Conservation (phyloP, 345 rosid species). For the Hypericum androsaemum region DNA sequence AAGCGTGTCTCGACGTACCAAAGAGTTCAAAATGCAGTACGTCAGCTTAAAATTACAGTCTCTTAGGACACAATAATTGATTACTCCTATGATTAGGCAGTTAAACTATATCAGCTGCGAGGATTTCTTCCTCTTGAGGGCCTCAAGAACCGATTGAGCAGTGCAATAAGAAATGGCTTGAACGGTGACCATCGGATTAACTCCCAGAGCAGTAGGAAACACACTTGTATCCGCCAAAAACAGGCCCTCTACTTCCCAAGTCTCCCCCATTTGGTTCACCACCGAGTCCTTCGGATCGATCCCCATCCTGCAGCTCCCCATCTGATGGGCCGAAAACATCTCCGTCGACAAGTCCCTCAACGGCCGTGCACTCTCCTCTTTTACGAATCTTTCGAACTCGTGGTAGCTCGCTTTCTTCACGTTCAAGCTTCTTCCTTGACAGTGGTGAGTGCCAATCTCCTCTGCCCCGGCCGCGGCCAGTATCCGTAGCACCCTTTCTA, state of each 20-base stretch:
- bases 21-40: too few species aligned
- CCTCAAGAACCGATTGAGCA: conserved; percentile 45
- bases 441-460: conserved; percentile 71
- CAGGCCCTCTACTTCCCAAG: conserved; percentile 70
- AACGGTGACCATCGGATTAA: conserved; percentile 80
- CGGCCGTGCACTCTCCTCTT: conserved; percentile 46
- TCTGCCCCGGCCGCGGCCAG: conserved; percentile 70
- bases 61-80: too few species aligned
- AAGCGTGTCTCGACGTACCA: too few species aligned
- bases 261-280: conserved; percentile 64
- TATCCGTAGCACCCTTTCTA: conserved; percentile 53
- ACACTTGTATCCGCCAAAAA: conserved; percentile 75
- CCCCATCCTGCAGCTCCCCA: conserved; percentile 93
- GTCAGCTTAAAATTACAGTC: too few species aligned
- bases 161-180: conserved; percentile 79
- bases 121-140: conserved; percentile 21
- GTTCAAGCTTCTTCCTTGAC: conserved; percentile 37
- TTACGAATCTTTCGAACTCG: conserved; percentile 49
- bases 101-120: too few species aligned
- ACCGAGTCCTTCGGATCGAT: conserved; percentile 40
- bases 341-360: conserved; percentile 35
- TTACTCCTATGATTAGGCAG: too few species aligned
- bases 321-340: conserved; percentile 76
- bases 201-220: conserved; percentile 78
- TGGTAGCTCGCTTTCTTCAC: conserved; percentile 29